These are phyloP conservation scores for Kodamaea restingae DNA, from an alignment of 805 yeast genomes.

Conservation along the genomic window DNA sequence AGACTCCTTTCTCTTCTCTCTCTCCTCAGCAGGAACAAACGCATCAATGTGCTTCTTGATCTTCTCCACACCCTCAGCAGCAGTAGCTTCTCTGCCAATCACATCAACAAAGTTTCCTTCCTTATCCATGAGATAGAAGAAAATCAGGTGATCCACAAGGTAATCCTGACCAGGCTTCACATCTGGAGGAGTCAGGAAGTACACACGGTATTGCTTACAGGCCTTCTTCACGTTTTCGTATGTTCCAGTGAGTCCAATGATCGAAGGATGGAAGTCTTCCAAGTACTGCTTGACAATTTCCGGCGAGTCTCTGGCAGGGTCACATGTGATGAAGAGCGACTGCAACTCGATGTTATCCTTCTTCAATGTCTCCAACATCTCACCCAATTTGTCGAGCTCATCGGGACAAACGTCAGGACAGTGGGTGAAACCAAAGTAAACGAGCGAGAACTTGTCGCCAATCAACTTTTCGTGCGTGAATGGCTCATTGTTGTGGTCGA, in stretches of 20 bases:
- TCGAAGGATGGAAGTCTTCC: slow-evolving; percentile 83
- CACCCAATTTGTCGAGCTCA: slow-evolving; percentile 88
- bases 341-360: slow-evolving; percentile 61
- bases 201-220: slow-evolving; percentile 89
- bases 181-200: slow-evolving; percentile 94
- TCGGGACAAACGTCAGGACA: slow-evolving; percentile 99
- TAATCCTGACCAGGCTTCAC: slow-evolving; percentile 95
- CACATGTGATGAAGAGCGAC: slow-evolving; percentile 93
- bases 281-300: slow-evolving; percentile 79
- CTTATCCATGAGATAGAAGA: slow-evolving; percentile 97
- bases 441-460: slow-evolving; percentile 69
- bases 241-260: slow-evolving; percentile 87
- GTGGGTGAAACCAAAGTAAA: slow-evolving; percentile 96
- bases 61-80: slow-evolving; percentile 70
- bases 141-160: slow-evolving; percentile 94
- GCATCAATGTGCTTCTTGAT: slow-evolving; percentile 72
- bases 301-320: slow-evolving; percentile 92
- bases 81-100: slow-evolving; percentile 85
- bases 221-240: slow-evolving; percentile 78
- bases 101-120: slow-evolving; percentile 95
- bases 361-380: slow-evolving; percentile 54
- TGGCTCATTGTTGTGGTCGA: slow-evolving; percentile 63
- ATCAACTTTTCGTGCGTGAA: slow-evolving; percentile 76
- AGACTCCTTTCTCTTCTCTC: slow-evolving; percentile 59
- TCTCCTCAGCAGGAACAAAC: slow-evolving; percentile 66